Conservation (phyloP, 1,284 basidiomycete species). For the Pseudozyma tsukubaensis region DNA sequence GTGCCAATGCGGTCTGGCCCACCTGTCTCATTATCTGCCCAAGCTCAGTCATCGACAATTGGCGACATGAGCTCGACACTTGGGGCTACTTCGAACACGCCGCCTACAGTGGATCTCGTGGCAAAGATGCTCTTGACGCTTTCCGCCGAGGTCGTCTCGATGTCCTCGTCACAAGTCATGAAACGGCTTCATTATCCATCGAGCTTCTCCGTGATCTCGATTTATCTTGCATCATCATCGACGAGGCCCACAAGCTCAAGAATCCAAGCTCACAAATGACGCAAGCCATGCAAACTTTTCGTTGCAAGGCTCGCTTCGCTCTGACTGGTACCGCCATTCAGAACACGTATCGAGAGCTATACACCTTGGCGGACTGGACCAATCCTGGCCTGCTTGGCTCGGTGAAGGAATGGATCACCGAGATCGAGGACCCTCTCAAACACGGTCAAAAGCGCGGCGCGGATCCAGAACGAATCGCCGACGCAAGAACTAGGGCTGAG, state of each 20-base stretch:
- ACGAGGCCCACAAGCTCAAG: constrained; percentile 85
- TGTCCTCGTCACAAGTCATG: constrained; percentile 36
- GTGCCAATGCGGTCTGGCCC: constrained; percentile 71
- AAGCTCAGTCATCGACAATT: constrained; percentile 80
- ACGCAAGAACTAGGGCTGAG: constrained; percentile 68
- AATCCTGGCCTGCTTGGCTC: constrained; percentile 42
- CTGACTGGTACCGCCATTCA: constrained; percentile 85
- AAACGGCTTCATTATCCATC: constrained; percentile 72
- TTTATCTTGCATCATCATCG: constrained; percentile 73
- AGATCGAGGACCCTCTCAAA: constrained; percentile 71
- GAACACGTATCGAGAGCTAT: constrained; percentile 84
- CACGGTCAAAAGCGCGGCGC: constrained; percentile 75
- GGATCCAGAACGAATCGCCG: constrained; percentile 75
- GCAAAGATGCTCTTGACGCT: constrained; percentile 25
- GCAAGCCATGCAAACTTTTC: constrained; percentile 76
- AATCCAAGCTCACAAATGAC: constrained; percentile 76
- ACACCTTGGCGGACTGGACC: constrained; percentile 72
- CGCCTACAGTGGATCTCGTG: constrained; percentile 27
- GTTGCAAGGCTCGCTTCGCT: constrained; percentile 77
- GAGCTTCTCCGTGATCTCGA: constrained; percentile 78
- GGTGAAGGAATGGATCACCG: constrained; percentile 39
- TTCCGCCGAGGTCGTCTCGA: constrained; percentile 83
- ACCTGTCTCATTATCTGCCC: constrained; percentile 84
- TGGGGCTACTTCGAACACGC: constrained; percentile 70
- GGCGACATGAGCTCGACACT: constrained; percentile 82